Conservation (phyloP, 179 eudicot species). For the Camellia oleifera region DNA sequence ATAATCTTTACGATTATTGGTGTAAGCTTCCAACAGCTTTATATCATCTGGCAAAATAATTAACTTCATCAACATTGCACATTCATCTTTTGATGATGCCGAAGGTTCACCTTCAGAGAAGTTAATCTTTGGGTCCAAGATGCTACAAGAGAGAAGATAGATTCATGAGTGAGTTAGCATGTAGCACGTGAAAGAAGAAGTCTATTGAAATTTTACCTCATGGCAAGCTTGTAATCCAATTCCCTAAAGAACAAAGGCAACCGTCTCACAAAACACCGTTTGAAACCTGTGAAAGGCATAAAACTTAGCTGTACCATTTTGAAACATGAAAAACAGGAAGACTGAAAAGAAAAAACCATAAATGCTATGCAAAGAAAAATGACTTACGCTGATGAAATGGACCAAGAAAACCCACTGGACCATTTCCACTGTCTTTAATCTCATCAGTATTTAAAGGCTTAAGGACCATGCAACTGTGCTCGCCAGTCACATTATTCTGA, state of each 20-base stretch:
- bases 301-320: background rate
- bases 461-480: conserved; percentile 82
- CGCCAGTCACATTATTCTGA: conserved; percentile 84
- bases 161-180: background rate
- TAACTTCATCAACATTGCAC: background rate
- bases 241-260: conserved; percentile 44
- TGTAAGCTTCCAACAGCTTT: background rate
- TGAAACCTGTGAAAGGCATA: conserved; percentile 44
- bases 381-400: conserved; percentile 66
- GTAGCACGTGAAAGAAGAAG: conserved; percentile 3
- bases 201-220: conserved; percentile 52
- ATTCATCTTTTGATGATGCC: background rate
- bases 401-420: conserved; percentile 60
- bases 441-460: conserved; percentile 67
- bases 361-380: background rate
- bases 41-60: background rate
- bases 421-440: conserved; percentile 41
- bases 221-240: conserved; percentile 86
- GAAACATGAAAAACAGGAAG: background rate
- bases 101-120: conserved; percentile 1
- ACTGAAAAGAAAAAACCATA: conserved; percentile 2
- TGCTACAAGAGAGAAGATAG: conserved; percentile 31
- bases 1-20: background rate
- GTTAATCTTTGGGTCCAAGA: conserved; percentile 78
- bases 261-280: conserved; percentile 42